A percentile compares a stretch with the other conserved stretches of the same genome.
Evolutionary conservation across 106 monocot genomes (phyloP).

Genomic region (Acanthochlamys bracteata): DNA sequence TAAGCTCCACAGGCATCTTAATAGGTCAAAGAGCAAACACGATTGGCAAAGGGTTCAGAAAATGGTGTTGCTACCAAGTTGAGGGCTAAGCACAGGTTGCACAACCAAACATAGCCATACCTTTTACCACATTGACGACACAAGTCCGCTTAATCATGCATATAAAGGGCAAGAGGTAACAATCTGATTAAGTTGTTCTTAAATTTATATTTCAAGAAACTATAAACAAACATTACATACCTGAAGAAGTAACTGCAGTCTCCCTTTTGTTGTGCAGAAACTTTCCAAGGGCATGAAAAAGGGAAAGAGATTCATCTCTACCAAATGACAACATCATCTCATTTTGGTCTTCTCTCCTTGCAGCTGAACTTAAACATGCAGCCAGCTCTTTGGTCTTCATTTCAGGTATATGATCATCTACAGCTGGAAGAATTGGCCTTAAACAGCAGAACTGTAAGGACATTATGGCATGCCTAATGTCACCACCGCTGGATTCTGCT

Average conservation of each 20-base stretch:
- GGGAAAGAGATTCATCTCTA: slow-evolving; percentile 72
- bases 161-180: too few relatives aligned
- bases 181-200: too few relatives aligned
- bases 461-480: slow-evolving; percentile 88
- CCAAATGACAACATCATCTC: slow-evolving; percentile 31
- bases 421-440: slow-evolving; percentile 8
- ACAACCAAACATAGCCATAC: too few relatives aligned
- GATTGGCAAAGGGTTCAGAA: too few relatives aligned
- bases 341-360: neutral
- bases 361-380: slow-evolving; percentile 12
- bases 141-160: too few relatives aligned
- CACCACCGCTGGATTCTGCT: slow-evolving; percentile 73
- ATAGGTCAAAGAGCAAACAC: too few relatives aligned
- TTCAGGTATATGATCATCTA: slow-evolving; percentile 1
- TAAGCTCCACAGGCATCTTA: too few relatives aligned
- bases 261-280: slow-evolving; percentile 97
- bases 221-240: too few relatives aligned
- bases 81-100: too few relatives aligned
- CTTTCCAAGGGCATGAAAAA: slow-evolving; percentile 96
- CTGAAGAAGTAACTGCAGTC: slow-evolving; percentile 15
- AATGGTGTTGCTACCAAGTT: too few relatives aligned
- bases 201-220: too few relatives aligned
- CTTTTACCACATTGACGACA: too few relatives aligned
- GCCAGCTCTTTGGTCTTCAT: slow-evolving; percentile 5
- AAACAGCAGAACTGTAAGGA: slow-evolving; percentile 80